Conservation (phyloP, 768 basidiomycete species). For the Russula lepida region DNA sequence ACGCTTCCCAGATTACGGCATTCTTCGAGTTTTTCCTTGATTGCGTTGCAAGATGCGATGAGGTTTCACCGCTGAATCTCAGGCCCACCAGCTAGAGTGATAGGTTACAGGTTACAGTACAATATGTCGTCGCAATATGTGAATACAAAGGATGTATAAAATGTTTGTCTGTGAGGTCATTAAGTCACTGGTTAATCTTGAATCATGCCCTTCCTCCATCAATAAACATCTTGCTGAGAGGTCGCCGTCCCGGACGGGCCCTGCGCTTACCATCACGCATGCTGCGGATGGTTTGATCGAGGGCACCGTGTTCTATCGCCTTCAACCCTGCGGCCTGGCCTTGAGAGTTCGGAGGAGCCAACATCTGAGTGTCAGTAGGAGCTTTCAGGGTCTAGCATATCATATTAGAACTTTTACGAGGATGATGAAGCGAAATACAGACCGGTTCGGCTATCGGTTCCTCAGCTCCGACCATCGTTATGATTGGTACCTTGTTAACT, state of each 20-base stretch:
- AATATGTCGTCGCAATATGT: background rate
- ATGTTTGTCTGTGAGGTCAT: background rate
- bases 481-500: background rate
- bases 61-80: conserved; percentile 49
- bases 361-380: conserved; percentile 22
- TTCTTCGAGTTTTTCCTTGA: conserved; percentile 63
- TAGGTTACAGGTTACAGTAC: no score
- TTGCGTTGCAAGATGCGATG: conserved; percentile 50
- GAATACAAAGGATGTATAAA: conserved; percentile 2
- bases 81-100: background rate
- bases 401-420: background rate
- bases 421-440: background rate
- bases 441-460: conserved; percentile 12
- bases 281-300: conserved; percentile 80
- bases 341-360: conserved; percentile 32
- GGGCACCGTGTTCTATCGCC: conserved; percentile 65
- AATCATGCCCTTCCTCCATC: conserved; percentile 42
- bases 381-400: conserved; percentile 38
- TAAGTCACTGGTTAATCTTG: conserved; percentile 18
- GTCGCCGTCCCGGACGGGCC: conserved; percentile 38
- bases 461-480: conserved; percentile 13
- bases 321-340: conserved; percentile 36
- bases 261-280: conserved; percentile 60
- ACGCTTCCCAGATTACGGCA: conserved; percentile 38
- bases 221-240: conserved; percentile 72